Evolutionary conservation across 305 asterid species (phyloP).

Genomic region (Salvia sclarea): DNA sequence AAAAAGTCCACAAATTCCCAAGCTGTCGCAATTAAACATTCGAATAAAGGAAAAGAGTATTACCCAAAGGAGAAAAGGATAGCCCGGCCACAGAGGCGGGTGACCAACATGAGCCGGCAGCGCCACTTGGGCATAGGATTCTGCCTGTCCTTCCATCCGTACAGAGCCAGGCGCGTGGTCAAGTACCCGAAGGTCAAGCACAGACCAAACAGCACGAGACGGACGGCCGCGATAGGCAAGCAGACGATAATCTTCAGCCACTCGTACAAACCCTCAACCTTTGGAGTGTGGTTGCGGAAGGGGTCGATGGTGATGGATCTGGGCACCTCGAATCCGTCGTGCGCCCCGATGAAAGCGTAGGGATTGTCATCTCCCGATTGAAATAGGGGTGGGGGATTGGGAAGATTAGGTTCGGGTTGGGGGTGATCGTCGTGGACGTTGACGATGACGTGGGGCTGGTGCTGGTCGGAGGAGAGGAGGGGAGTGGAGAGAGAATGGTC

Average conservation of each 20-base stretch:
- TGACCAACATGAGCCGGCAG: conserved; percentile 77
- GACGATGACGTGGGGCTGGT: conserved; percentile 53
- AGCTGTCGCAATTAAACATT: background rate
- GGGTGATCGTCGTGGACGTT: conserved; percentile 48
- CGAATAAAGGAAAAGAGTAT: background rate
- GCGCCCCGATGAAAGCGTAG: conserved; percentile 63
- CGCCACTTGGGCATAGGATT: conserved; percentile 95
- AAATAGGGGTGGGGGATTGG: conserved; percentile 20
- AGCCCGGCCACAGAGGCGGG: conserved; percentile 70
- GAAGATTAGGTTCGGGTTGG: conserved; percentile 23
- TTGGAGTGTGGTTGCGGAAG: conserved; percentile 68
- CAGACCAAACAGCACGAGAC: conserved; percentile 68
- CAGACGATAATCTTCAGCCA: conserved; percentile 80
- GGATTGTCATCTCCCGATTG: conserved; percentile 42
- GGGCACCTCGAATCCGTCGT: conserved; percentile 57
- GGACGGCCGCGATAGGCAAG: conserved; percentile 64
- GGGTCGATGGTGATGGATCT: conserved; percentile 75
- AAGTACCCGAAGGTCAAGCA: conserved; percentile 68
- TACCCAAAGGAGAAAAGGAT: conserved; percentile 96
- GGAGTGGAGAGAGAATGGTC: conserved; percentile 61
- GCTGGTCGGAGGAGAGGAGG: conserved; percentile 46
- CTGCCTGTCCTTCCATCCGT: conserved; percentile 84
- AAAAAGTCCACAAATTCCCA: background rate
- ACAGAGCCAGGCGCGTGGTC: conserved; percentile 60
- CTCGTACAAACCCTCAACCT: conserved; percentile 81